Evolutionary conservation across 345 rosid species (phyloP).

Genomic region (Ceriops zippeliana): DNA sequence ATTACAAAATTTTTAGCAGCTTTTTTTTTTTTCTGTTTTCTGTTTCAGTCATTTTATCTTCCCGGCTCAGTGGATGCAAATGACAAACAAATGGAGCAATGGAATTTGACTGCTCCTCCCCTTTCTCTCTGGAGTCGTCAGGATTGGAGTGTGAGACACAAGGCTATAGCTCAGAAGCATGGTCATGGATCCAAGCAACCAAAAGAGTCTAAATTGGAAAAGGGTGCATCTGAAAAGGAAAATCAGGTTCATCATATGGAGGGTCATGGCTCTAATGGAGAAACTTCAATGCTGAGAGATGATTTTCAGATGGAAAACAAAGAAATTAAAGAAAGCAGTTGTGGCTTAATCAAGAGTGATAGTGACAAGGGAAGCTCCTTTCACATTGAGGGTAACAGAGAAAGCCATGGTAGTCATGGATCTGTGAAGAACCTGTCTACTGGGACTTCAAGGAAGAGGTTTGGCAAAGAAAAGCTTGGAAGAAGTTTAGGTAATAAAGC

Average conservation of each 20-base stretch:
- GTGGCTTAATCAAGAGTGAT: background rate
- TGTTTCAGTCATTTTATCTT: constrained; percentile 79
- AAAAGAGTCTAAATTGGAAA: constrained; percentile 15
- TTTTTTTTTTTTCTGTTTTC: background rate
- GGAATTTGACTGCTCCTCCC: constrained; percentile 63
- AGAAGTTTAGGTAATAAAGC: constrained; percentile 25
- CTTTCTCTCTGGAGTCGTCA: constrained; percentile 89
- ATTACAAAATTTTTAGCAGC: background rate
- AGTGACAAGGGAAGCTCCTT: constrained; percentile 15
- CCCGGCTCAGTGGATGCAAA: constrained; percentile 73
- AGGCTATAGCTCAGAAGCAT: constrained; percentile 50
- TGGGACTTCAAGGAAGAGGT: constrained; percentile 29
- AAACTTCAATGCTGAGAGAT: constrained; percentile 16
- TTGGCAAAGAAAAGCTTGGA: constrained; percentile 22
- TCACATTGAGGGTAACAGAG: constrained; percentile 16
- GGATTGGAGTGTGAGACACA: constrained; percentile 60
- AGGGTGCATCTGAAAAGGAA: constrained; percentile 17
- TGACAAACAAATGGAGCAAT: constrained; percentile 72
- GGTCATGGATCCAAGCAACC: constrained; percentile 40
- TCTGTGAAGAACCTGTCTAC: constrained; percentile 24
- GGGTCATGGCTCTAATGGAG: constrained; percentile 12
- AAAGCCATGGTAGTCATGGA: constrained; percentile 23
- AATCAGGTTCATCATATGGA: constrained; percentile 23
- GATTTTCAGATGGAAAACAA: constrained; percentile 24
- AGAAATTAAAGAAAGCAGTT: constrained; percentile 25